Conservation (phyloP, 768 basidiomycete species). For the Erythrobasidium yunnanense region DNA sequence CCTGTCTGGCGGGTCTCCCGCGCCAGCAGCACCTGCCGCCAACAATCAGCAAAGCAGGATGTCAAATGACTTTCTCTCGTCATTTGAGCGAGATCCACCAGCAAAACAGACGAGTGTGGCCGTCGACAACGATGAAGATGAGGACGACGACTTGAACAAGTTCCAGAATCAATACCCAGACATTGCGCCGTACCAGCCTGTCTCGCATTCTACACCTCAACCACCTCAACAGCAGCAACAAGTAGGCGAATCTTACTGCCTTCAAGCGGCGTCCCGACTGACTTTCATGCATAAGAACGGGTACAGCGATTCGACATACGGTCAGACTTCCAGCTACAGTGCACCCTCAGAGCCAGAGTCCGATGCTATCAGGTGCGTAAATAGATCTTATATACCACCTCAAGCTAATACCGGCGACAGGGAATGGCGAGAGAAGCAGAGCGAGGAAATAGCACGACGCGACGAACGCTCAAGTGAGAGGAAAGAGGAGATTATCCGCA, state of each 20-base stretch:
- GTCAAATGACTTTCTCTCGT: slow-evolving; percentile 20
- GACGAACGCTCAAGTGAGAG: slow-evolving; percentile 68
- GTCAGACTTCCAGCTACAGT: slow-evolving; percentile 1
- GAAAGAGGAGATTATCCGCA: slow-evolving; percentile 69
- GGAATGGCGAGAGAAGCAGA: slow-evolving; percentile 78
- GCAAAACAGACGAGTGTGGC: neutral
- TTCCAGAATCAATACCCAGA: slow-evolving; percentile 24
- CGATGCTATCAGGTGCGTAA: slow-evolving; percentile 23
- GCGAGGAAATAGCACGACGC: slow-evolving; percentile 66
- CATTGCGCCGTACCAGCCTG: neutral
- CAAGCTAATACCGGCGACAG: slow-evolving; percentile 44
- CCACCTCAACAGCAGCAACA: slow-evolving; percentile 4
- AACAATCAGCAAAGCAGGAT: neutral
- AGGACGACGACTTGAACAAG: slow-evolving; percentile 18
- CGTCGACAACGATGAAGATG: slow-evolving; percentile 21
- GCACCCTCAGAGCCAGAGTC: slow-evolving; percentile 22
- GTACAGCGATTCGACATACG: neutral
- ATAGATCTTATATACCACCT: too few relatives aligned
- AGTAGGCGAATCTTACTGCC: neutral
- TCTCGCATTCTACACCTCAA: slow-evolving; percentile 5
- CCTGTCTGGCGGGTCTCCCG: neutral
- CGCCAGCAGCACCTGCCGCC: neutral
- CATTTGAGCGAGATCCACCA: slow-evolving; percentile 8
- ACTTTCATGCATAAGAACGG: slow-evolving; percentile 23
- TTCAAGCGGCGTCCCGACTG: neutral